Base-by-base conservation (phyloP, 495 filamentous ascomycete species). In the Sporormia fimetaria region DNA sequence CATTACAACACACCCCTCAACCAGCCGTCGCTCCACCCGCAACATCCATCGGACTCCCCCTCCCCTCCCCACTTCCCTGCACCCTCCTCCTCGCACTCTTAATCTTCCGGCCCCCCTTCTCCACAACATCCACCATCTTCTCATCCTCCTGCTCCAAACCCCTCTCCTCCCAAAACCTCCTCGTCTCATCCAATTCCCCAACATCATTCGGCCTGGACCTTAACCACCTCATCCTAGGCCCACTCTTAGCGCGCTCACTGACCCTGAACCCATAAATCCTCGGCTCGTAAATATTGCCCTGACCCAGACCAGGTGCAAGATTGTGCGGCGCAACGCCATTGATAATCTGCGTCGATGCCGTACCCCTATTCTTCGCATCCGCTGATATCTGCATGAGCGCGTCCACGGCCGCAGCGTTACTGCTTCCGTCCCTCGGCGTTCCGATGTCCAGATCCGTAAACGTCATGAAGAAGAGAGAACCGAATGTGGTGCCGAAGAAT, bases 401-500 rank as follows among this genome's bases (percentile, higher is more conserved):
- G 22, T 51, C 47, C 18, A 42, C 44, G 27, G 48, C 52, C 25
- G 42, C 40, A 4, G 42, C 18, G 12, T 30, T 36, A 8, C 33
- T 27, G 9, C 14, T 23, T 12, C 45, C 33, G 18, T 16, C 10
- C 18, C 38, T 36, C 23, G n/a, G n/a, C n/a, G n/a, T n/a, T 5
- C 58, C 62, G 33, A 96, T 74, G 44, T 94, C 85, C 55, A 94
- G 74, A 51, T 98, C 92, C 21, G 92, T 87, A 62, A 95, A 98
- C 18, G 86, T 98, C 68, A 98, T 87, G 61, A 98, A 85, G 69
- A 98, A 98, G 30, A 98, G 76, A 51, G 75, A 80, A 31, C 76
- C 85, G 58, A 98, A 98, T 0, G 90, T 98, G 25, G 90, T 87
- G 23, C 90, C 90, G 57, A 98, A 98, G 67, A 95, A 98, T 11